Evolutionary conservation across 179 eudicot species (phyloP).

Genomic region (Camellia oleifera): DNA sequence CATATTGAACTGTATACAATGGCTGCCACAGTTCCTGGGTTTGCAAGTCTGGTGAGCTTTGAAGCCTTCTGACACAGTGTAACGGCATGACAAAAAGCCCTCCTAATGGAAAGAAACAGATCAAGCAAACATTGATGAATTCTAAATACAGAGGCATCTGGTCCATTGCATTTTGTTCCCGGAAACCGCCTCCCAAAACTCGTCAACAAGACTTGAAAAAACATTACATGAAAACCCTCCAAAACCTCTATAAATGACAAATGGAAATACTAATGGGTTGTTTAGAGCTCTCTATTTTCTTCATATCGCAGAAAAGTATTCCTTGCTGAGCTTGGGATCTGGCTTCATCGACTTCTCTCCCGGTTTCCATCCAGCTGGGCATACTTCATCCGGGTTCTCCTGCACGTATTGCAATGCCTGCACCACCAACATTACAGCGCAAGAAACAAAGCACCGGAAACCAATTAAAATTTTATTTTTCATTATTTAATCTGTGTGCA

Average conservation of each 20-base stretch:
- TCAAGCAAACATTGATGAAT: neutral
- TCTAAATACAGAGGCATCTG: neutral
- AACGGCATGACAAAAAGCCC: neutral
- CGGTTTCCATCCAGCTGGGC: slow-evolving; percentile 99
- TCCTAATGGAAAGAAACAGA: neutral
- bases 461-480: too few species aligned
- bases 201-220: too few species aligned
- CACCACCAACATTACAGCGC: slow-evolving; percentile 1
- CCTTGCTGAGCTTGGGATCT: slow-evolving; percentile 95
- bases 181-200: slow-evolving; percentile 4
- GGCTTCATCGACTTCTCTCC: slow-evolving; percentile 99
- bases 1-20: too few species aligned
- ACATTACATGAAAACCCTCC: slow-evolving; percentile 4
- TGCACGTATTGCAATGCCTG: slow-evolving; percentile 96
- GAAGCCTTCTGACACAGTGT: too few species aligned
- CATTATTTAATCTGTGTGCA: too few species aligned
- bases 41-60: too few species aligned
- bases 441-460: too few species aligned
- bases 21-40: too few species aligned
- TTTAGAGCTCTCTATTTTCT: neutral
- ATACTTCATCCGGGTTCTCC: slow-evolving; percentile 95
- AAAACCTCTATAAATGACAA: slow-evolving; percentile 5
- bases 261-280: neutral
- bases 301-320: slow-evolving; percentile 83
- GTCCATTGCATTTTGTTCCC: slow-evolving; percentile 10